Conservation (phyloP, 306 rosid species). For the Rosa persica region DNA sequence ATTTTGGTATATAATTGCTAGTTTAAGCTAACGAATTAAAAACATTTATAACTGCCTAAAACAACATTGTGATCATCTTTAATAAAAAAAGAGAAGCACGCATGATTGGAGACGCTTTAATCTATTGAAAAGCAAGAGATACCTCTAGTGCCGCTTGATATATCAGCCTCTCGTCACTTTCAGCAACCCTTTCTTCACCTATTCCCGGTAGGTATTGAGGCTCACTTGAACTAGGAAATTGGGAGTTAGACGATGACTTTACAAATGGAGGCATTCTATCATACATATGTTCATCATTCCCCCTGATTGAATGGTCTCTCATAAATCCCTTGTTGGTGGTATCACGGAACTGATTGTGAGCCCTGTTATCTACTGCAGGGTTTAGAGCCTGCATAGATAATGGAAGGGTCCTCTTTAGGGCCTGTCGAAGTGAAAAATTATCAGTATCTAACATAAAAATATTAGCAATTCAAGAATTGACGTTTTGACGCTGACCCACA, state of each 20-base stretch:
- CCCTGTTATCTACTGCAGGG: slow-evolving; percentile 38
- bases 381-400: slow-evolving; percentile 36
- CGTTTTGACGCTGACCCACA: slow-evolving; percentile 35
- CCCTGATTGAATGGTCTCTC: slow-evolving; percentile 47
- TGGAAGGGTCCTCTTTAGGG: slow-evolving; percentile 68
- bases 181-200: slow-evolving; percentile 69
- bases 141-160: slow-evolving; percentile 94
- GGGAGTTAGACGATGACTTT: slow-evolving; percentile 47
- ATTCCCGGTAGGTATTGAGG: slow-evolving; percentile 50
- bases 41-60: not conserved
- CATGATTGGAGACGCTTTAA: not conserved
- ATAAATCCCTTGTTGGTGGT: slow-evolving; percentile 41
- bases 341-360: slow-evolving; percentile 48
- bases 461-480: slow-evolving; percentile 46
- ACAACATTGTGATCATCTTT: not conserved
- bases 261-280: slow-evolving; percentile 68
- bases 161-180: slow-evolving; percentile 73
- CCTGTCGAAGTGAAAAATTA: slow-evolving; percentile 64
- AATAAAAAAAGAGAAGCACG: not conserved
- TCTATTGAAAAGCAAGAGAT: slow-evolving; percentile 14
- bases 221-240: slow-evolving; percentile 55
- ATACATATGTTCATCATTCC: slow-evolving; percentile 45
- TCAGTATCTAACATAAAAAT: slow-evolving; percentile 43
- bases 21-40: not conserved
- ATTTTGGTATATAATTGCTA: not conserved